phyloP scores from a whole-genome alignment of 108 stramenopile species.

The Cyclotella cryptica region DNA sequence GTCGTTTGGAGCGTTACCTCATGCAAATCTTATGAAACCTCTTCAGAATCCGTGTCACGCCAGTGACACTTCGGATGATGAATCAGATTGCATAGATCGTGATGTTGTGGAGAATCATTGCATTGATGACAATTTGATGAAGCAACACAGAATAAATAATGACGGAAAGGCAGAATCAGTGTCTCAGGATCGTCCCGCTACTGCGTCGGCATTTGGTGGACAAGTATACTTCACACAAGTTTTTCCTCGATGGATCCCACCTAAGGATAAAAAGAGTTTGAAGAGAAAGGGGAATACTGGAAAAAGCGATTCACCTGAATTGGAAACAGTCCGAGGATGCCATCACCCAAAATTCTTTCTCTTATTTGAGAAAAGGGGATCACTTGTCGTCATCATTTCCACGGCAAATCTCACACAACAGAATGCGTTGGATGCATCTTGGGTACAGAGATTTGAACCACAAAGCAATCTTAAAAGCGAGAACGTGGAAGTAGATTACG shows the following conservation, averaged over 20 bases:
- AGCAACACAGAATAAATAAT: too few relatives aligned
- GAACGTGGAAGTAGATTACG: conserved; percentile 35
- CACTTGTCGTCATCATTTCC: conserved; percentile 74
- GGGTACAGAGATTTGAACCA: conserved; percentile 62
- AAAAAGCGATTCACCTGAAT: neutral
- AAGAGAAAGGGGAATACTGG: conserved; percentile 5
- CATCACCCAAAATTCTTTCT: conserved; percentile 89
- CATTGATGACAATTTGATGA: too few relatives aligned
- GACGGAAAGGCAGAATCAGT: conserved; percentile 12
- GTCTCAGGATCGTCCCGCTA: neutral
- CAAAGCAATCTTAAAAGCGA: conserved; percentile 4
- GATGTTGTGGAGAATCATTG: neutral
- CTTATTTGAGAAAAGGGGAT: conserved; percentile 72
- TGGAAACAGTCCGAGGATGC: conserved; percentile 60
- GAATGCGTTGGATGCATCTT: conserved; percentile 68
- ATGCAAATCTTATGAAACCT: conserved; percentile 17
- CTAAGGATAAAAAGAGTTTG: conserved; percentile 14
- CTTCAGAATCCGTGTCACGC: neutral
- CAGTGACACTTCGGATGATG: neutral
- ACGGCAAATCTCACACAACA: conserved; percentile 72
- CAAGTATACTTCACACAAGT: conserved; percentile 51
- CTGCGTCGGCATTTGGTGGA: conserved; percentile 43
- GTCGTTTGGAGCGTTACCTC: conserved; percentile 7
- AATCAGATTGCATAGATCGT: neutral
- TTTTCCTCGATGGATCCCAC: conserved; percentile 45